These are phyloP conservation scores for Penicillium sp. DNA, from an alignment of 2,329 filamentous ascomycete species.

Conservation along the genomic window DNA sequence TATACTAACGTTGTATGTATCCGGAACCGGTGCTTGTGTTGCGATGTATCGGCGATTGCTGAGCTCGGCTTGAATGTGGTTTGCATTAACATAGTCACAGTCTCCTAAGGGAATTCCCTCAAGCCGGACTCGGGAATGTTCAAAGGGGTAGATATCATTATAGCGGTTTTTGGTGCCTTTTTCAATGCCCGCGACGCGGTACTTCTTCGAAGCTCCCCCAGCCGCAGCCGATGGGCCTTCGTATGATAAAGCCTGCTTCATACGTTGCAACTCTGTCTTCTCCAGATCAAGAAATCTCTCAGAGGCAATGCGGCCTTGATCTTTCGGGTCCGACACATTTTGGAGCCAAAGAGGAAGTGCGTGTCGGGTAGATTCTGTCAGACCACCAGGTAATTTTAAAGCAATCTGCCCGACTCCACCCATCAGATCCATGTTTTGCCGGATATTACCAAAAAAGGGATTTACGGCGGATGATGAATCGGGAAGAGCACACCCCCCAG, in stretches of 20 bases:
- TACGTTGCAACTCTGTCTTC: slow-evolving; percentile 81
- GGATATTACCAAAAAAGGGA: slow-evolving; percentile 93
- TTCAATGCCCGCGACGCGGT: slow-evolving; percentile 87
- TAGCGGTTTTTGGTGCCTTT: slow-evolving; percentile 95
- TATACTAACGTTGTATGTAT: slow-evolving; percentile 77
- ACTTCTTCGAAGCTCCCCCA: slow-evolving; percentile 44
- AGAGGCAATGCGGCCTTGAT: slow-evolving; percentile 78
- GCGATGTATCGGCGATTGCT: slow-evolving; percentile 95
- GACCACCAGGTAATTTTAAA: slow-evolving; percentile 57
- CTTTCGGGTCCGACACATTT: slow-evolving; percentile 62
- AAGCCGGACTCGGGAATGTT: slow-evolving; percentile 84
- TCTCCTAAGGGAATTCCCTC: slow-evolving; percentile 63
- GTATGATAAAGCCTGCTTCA: slow-evolving; percentile 74
- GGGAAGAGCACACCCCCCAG: slow-evolving; percentile 84
- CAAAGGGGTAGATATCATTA: slow-evolving; percentile 96
- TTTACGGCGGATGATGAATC: slow-evolving; percentile 65
- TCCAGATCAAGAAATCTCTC: slow-evolving; percentile 84
- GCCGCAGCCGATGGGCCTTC: slow-evolving; percentile 51
- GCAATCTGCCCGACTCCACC: slow-evolving; percentile 84
- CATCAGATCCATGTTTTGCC: slow-evolving; percentile 93
- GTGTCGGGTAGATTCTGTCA: slow-evolving; percentile 50
- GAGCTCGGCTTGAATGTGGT: slow-evolving; percentile 73
- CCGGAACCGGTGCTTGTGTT: slow-evolving; percentile 87
- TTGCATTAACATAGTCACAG: slow-evolving; percentile 97
- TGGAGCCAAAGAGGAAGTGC: slow-evolving; percentile 75